Conservation (phyloP, 192 early-diverging fungal species). For the Coemansia sp. region DNA sequence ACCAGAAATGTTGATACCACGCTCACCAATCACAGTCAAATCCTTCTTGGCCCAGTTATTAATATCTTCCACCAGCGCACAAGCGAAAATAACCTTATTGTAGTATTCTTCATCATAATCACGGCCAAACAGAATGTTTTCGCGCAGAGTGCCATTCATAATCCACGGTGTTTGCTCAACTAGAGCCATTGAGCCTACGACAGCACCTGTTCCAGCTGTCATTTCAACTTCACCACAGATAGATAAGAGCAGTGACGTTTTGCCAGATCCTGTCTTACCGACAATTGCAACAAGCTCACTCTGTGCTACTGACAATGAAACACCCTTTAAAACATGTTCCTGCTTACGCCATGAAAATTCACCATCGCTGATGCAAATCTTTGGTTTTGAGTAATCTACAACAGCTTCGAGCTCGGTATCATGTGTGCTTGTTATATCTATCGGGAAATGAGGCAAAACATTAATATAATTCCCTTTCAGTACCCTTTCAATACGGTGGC, state of each 20-base stretch:
- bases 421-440: neutral
- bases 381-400: neutral
- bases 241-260: conserved; percentile 75
- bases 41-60: conserved; percentile 52
- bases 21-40: conserved; percentile 42
- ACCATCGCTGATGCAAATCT: conserved; percentile 14
- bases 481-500: conserved; percentile 7
- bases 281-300: conserved; percentile 71
- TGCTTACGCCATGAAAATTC: conserved; percentile 21
- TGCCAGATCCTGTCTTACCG: conserved; percentile 79
- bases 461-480: conserved; percentile 23
- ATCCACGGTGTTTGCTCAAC: conserved; percentile 81
- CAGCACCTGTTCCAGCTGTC: conserved; percentile 39
- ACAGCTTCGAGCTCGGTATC: neutral
- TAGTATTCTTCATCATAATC: conserved; percentile 34
- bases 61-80: conserved; percentile 58
- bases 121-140: conserved; percentile 21
- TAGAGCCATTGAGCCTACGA: conserved; percentile 71
- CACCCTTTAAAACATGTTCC: conserved; percentile 20
- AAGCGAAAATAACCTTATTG: conserved; percentile 55
- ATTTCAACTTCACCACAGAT: conserved; percentile 78
- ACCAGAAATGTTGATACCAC: conserved; percentile 25
- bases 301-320: conserved; percentile 54
- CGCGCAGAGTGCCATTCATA: conserved; percentile 15
- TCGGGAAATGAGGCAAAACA: conserved; percentile 7